Base-by-base conservation (phyloP, 1,139 yeast genomes). In the Lodderomyces theae region DNA sequence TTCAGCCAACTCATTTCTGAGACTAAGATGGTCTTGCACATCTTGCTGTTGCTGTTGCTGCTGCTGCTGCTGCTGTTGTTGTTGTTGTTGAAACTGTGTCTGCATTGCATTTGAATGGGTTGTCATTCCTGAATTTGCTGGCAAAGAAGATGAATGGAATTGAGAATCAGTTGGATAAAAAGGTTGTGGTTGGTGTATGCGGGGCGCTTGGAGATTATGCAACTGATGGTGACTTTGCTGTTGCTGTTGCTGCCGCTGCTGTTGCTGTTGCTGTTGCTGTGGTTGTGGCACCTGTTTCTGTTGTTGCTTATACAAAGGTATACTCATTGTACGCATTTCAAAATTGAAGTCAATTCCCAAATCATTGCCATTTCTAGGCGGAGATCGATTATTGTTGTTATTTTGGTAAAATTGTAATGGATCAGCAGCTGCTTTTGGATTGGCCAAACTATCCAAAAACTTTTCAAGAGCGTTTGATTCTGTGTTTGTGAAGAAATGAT, bases 401-500 rank as follows among this genome's bases (percentile, higher is more conserved):
- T 26, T 23, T n/a, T 53, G 53, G 49, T 66, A 66, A 42, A 66
- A 57, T 38, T 65, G 69, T 40, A 65, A 55, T 3, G 72, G 72
- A 45, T 60, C 55, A 13, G 43, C 44, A 5, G 53, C 46, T 15
- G 44, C 40, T 29, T 42, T 42, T 5, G 69, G 68, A 43, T 58
- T 61, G 18, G 75, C 72, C 53, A 72, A 62, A 46, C 64, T 67
- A 49, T 72, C 77, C 54, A 72, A 61, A 46, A 72, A 72, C 49
- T 55, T 61, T 44, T 71, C 76, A 50, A 72, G 60, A 9, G 76
- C 76, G 48, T 65, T 62, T 13, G 73, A 63, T 51, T 72, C 77
- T 9, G 72, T 69, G 46, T 63, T 60, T 37, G 74, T 64, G 51
- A 72, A 72, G 47, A 72, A 72, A 49, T 69, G 68, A 50, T 71